Evolutionary conservation across 306 rosid species (phyloP).

Genomic region (Cucurbita maxima): DNA sequence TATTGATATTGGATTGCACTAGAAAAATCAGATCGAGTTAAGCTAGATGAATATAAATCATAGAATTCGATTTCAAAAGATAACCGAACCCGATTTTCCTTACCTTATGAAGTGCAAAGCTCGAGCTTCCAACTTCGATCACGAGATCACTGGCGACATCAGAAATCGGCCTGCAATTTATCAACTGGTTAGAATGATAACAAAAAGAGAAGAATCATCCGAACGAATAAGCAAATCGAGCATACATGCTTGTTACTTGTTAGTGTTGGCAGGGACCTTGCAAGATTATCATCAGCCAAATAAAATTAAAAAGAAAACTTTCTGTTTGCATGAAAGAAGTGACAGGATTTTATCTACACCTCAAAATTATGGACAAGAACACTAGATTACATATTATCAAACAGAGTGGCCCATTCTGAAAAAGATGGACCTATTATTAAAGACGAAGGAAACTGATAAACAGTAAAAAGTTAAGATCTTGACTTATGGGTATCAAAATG

Average conservation of each 20-base stretch:
- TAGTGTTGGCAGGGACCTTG: neutral
- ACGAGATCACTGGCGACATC: conserved; percentile 90
- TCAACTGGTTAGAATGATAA: conserved; percentile 17
- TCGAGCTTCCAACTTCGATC: conserved; percentile 74
- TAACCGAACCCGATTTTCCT: neutral
- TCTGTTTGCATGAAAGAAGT: conserved; percentile 2
- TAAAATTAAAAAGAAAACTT: neutral
- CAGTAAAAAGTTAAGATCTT: neutral
- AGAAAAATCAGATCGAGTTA: neutral
- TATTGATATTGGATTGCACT: neutral
- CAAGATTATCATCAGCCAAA: conserved; percentile 1
- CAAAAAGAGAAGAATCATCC: conserved; percentile 12
- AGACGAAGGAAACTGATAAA: neutral
- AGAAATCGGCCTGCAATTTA: conserved; percentile 80
- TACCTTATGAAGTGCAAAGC: conserved; percentile 93
- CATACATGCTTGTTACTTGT: conserved; percentile 7
- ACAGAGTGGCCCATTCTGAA: conserved; percentile 3
- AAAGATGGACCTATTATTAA: neutral
- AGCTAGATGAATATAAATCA: neutral
- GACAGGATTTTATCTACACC: conserved; percentile 3
- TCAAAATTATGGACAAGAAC: conserved; percentile 4
- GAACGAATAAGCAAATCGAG: neutral
- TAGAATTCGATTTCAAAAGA: neutral
- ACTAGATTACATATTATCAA: neutral
- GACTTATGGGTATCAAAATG: neutral